Conservation (phyloP, 106 monocot genomes). For the Vanilla planifolia region DNA sequence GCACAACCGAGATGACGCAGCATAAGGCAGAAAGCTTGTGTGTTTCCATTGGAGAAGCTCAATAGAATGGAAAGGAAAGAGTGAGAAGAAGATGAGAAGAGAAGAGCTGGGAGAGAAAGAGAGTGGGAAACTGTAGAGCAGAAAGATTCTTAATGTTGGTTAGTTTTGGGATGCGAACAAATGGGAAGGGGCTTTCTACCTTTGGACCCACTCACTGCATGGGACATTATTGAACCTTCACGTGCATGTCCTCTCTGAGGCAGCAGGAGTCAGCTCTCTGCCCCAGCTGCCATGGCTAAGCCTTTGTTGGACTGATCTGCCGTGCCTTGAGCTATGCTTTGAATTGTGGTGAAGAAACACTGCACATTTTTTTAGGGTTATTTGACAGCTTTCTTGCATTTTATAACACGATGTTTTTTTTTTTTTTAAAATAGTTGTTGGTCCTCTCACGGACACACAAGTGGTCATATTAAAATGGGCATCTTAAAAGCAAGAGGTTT, state of each 20-base stretch:
- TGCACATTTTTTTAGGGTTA: too few species aligned
- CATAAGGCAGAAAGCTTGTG: slow-evolving; percentile 2
- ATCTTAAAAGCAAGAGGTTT: too few species aligned
- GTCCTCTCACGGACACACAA: too few species aligned
- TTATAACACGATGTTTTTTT: too few species aligned
- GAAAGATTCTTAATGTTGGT: slow-evolving; percentile 15
- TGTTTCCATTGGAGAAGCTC: slow-evolving; percentile 7
- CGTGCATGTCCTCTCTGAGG: slow-evolving; percentile 18
- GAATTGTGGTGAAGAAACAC: too few species aligned
- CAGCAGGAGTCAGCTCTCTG: slow-evolving; percentile 1
- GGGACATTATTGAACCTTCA: slow-evolving; percentile 29
- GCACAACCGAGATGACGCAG: neutral
- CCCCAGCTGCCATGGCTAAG: neutral
- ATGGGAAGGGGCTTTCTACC: slow-evolving; percentile 17
- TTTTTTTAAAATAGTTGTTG: too few species aligned
- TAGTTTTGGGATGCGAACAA: slow-evolving; percentile 24
- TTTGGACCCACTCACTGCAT: slow-evolving; percentile 11
- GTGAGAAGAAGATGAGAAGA: neutral
- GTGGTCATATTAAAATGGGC: too few species aligned
- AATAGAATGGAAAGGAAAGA: neutral
- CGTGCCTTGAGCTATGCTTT: too few species aligned
- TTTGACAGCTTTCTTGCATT: too few species aligned
- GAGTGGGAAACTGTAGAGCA: slow-evolving; percentile 11
- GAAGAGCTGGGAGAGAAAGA: neutral
- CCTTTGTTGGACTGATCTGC: too few species aligned